Percentiles rank a stretch among this genome's conserved stretches.
Evolutionary conservation across 2,329 filamentous ascomycete species (phyloP).

Genomic region (Penicillium paneum): DNA sequence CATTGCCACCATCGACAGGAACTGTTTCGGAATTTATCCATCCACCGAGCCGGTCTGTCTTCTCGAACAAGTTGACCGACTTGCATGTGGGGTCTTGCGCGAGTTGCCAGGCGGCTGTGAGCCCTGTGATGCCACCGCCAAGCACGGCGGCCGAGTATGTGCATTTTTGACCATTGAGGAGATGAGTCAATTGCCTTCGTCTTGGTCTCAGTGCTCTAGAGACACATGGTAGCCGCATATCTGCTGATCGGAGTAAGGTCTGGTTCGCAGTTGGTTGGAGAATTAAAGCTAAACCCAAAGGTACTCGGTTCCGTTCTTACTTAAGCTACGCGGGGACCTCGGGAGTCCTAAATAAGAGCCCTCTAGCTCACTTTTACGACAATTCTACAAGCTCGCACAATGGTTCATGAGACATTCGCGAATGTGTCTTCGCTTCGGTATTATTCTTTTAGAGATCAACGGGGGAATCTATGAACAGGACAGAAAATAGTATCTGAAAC

Average conservation of each 20-base stretch:
- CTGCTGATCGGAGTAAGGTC: background rate
- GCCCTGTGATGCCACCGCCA: conserved; percentile 79
- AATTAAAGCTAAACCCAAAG: background rate
- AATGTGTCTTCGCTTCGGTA: conserved; percentile 5
- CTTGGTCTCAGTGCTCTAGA: conserved; percentile 18
- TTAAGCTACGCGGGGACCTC: background rate
- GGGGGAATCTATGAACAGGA: conserved; percentile 27
- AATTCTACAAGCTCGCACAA: background rate
- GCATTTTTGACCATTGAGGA: conserved; percentile 21
- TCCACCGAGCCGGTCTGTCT: conserved; percentile 66
- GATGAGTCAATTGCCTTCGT: conserved; percentile 18
- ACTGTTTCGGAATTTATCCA: conserved; percentile 73
- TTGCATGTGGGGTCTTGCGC: conserved; percentile 63
- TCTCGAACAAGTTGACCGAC: conserved; percentile 79
- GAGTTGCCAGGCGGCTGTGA: conserved; percentile 75
- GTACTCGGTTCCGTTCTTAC: conserved; percentile 6
- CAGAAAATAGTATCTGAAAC: conserved; percentile 6
- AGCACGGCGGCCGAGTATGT: conserved; percentile 61
- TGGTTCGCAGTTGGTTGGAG: background rate
- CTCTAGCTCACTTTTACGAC: background rate
- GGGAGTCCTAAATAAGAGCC: too few species aligned
- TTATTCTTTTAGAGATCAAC: conserved; percentile 16
- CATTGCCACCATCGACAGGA: conserved; percentile 55
- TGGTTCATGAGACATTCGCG: background rate
- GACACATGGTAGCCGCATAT: conserved; percentile 30